phyloP scores from a whole-genome alignment of 2,329 filamentous ascomycete species.

The Claviceps humidiphila region DNA sequence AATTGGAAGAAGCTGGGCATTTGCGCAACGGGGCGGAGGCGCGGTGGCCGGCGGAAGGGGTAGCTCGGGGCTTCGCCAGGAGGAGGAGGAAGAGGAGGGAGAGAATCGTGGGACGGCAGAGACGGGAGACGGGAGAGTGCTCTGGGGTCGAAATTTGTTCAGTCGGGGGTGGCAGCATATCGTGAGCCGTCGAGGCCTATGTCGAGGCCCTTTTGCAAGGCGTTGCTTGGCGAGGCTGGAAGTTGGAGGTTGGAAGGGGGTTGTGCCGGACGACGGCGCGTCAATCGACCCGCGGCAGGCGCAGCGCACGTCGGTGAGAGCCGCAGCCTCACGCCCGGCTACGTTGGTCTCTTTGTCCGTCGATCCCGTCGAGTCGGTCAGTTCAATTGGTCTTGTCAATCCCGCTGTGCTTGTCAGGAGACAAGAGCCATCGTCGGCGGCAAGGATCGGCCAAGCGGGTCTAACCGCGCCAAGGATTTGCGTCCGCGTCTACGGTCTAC shows the following conservation, averaged over 20 bases:
- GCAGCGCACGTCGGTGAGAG: too few relatives aligned
- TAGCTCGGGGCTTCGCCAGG: not conserved
- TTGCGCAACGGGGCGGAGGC: constrained; percentile 2
- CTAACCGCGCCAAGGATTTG: not conserved
- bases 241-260: not conserved
- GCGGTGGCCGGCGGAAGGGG: not conserved
- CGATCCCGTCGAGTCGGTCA: too few relatives aligned
- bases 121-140: not conserved
- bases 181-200: not conserved
- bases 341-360: too few relatives aligned
- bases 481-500: not conserved
- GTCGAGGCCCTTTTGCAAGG: not conserved
- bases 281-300: too few relatives aligned
- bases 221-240: not conserved
- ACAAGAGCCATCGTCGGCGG: not conserved
- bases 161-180: not conserved
- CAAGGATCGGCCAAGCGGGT: not conserved
- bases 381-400: too few relatives aligned
- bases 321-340: too few relatives aligned
- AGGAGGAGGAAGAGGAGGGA: not conserved
- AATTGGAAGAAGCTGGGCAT: constrained; percentile 58
- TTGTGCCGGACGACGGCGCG: too few relatives aligned
- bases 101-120: not conserved
- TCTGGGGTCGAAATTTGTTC: not conserved
- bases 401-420: too few relatives aligned